Conservation (phyloP, 2,329 filamentous ascomycete genomes). For the Colletotrichum theobromicola region DNA sequence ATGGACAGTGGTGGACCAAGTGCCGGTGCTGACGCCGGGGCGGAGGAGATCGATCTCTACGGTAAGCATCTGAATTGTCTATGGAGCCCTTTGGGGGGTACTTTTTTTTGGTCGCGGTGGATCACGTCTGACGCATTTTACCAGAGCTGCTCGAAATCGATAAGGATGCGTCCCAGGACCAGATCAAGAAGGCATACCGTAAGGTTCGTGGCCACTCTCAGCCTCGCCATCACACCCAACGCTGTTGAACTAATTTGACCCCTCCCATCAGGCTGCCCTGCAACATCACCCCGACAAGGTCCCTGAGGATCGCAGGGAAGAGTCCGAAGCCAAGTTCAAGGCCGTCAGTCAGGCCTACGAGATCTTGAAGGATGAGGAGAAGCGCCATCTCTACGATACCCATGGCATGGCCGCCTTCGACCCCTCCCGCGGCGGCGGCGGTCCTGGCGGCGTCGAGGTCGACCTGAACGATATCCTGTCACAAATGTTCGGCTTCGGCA, state of each 20-base stretch:
- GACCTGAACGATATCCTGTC: conserved; percentile 92
- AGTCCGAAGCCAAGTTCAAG: conserved; percentile 93
- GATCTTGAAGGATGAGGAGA: conserved; percentile 95
- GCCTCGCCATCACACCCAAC: not conserved
- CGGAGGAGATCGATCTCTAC: conserved; percentile 64
- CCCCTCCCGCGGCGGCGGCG: conserved; percentile 66
- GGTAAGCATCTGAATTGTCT: conserved; percentile 44
- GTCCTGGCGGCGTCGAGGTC: conserved; percentile 69
- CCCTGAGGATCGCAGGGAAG: conserved; percentile 80
- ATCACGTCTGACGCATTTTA: conserved; percentile 23
- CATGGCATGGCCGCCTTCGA: conserved; percentile 98
- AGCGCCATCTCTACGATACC: conserved; percentile 87
- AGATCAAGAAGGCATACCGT: conserved; percentile 96
- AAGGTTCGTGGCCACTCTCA: conserved; percentile 62
- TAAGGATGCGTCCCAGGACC: conserved; percentile 73
- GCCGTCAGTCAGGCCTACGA: conserved; percentile 93
- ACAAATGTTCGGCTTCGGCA: conserved; percentile 87
- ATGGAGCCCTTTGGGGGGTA: conserved; percentile 12
- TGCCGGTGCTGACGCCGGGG: conserved; percentile 12
- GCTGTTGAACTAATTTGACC: conserved; percentile 14
- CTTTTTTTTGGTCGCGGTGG: conserved; percentile 13
- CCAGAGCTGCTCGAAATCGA: conserved; percentile 81
- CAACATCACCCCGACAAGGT: conserved; percentile 96
- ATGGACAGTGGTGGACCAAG: conserved; percentile 26
- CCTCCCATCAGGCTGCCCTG: conserved; percentile 71